Evolutionary conservation across 1,284 basidiomycete genomes (phyloP).

Genomic region (Papiliotrema terrestris): DNA sequence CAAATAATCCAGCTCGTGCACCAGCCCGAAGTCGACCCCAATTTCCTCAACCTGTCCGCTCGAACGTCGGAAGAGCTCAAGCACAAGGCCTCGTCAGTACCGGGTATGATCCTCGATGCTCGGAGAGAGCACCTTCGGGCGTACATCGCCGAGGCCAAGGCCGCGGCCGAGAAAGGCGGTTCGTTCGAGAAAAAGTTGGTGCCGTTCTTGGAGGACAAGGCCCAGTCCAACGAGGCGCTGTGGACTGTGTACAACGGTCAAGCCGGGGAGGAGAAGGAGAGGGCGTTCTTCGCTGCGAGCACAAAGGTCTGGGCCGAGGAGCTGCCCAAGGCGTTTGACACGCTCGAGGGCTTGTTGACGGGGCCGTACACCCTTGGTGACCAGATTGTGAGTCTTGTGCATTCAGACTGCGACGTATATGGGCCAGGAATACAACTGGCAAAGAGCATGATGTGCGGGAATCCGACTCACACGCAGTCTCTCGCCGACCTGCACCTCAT

Average conservation of each 20-base stretch:
- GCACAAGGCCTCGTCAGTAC: constrained; percentile 27
- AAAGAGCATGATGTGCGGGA: too few species aligned
- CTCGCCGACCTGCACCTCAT: constrained; percentile 75
- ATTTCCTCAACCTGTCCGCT: constrained; percentile 50
- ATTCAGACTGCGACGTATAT: not conserved
- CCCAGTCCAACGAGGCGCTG: constrained; percentile 41
- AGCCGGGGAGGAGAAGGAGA: constrained; percentile 26
- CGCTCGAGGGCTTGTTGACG: constrained; percentile 60
- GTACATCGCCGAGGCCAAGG: constrained; percentile 56
- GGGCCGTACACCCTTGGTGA: constrained; percentile 70
- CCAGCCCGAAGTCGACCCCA: constrained; percentile 52
- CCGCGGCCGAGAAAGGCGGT: constrained; percentile 50
- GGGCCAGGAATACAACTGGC: too few species aligned
- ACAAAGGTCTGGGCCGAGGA: constrained; percentile 52
- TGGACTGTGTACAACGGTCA: constrained; percentile 44
- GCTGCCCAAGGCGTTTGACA: constrained; percentile 52
- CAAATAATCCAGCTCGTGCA: constrained; percentile 65
- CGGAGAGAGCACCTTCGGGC: constrained; percentile 57
- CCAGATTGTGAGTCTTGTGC: constrained; percentile 39
- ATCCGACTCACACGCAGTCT: constrained; percentile 55
- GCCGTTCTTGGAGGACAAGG: constrained; percentile 49
- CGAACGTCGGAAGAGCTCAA: constrained; percentile 42
- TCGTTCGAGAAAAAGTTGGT: constrained; percentile 40
- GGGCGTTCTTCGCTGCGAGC: constrained; percentile 47
- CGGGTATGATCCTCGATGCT: constrained; percentile 52